Conservation (phyloP, 2,329 filamentous ascomycete species). For the Aspergillus hiratsukae region DNA sequence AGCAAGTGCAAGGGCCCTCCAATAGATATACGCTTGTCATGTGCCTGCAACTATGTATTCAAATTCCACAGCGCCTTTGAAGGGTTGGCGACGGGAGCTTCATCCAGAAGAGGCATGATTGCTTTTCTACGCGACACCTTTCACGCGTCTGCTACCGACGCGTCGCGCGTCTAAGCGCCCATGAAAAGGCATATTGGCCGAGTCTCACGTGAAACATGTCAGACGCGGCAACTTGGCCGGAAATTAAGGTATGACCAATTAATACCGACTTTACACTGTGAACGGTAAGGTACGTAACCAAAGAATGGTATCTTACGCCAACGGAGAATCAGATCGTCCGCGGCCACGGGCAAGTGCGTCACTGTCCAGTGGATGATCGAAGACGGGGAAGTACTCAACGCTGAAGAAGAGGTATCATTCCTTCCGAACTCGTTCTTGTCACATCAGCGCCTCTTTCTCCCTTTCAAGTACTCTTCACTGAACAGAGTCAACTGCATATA, state of each 20-base stretch:
- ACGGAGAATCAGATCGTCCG: neutral
- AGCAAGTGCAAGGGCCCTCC: neutral
- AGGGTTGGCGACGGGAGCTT: neutral
- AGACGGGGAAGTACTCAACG: neutral
- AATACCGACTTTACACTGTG: neutral
- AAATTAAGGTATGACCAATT: neutral
- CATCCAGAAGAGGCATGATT: slow-evolving; percentile 19
- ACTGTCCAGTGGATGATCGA: slow-evolving; percentile 7
- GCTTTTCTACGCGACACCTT: slow-evolving; percentile 1
- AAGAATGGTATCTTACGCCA: neutral
- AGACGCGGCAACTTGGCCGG: neutral
- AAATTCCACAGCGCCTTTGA: neutral
- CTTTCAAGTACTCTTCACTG: neutral
- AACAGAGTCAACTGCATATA: neutral
- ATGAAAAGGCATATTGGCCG: neutral
- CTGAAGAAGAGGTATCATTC: neutral
- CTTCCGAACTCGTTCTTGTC: neutral
- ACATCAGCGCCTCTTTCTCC: neutral
- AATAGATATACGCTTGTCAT: neutral
- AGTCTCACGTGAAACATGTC: neutral
- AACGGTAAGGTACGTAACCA: neutral
- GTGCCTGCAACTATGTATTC: neutral
- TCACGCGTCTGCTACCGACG: neutral
- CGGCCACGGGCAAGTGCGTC: slow-evolving; percentile 5
- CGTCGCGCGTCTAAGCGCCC: slow-evolving; percentile 3